A percentile compares a stretch with the other conserved stretches of the same genome.
Evolutionary conservation across 2,329 filamentous ascomycete species (phyloP).

Genomic region (Teratosphaeria viscida): DNA sequence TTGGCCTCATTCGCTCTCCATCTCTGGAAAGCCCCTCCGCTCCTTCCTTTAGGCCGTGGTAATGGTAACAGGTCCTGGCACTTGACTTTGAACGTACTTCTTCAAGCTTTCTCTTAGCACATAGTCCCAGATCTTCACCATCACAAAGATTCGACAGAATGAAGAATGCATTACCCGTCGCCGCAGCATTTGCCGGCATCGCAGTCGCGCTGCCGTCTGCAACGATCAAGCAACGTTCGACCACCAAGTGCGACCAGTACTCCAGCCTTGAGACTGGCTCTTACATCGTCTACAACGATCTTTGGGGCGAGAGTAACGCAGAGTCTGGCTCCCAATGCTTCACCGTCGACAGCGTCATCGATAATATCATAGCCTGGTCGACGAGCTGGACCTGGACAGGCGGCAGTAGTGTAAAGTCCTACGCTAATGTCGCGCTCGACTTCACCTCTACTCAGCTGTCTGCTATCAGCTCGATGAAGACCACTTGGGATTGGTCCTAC

Average conservation of each 20-base stretch:
- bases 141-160: background rate
- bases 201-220: background rate
- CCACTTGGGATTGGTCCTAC: constrained; percentile 41
- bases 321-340: constrained; percentile 38
- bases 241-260: constrained; percentile 20
- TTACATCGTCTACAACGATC: constrained; percentile 31
- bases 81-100: background rate
- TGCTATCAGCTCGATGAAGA: constrained; percentile 32
- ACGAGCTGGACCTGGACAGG: constrained; percentile 27
- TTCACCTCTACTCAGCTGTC: constrained; percentile 22
- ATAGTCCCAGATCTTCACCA: background rate
- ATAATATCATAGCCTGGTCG: constrained; percentile 33
- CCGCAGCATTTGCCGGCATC: background rate
- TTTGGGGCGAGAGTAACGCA: constrained; percentile 34
- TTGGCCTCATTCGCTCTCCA: background rate
- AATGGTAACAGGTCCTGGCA: background rate
- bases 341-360: constrained; percentile 29
- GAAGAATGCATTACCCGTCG: background rate
- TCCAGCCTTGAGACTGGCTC: constrained; percentile 19
- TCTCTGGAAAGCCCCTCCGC: background rate
- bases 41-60: background rate
- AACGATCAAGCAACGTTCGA: background rate
- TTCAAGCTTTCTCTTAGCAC: background rate
- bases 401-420: constrained; percentile 32
- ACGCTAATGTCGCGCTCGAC: constrained; percentile 31